Conservation (phyloP, 441 rosid genomes). For the Omphalea diandra region DNA sequence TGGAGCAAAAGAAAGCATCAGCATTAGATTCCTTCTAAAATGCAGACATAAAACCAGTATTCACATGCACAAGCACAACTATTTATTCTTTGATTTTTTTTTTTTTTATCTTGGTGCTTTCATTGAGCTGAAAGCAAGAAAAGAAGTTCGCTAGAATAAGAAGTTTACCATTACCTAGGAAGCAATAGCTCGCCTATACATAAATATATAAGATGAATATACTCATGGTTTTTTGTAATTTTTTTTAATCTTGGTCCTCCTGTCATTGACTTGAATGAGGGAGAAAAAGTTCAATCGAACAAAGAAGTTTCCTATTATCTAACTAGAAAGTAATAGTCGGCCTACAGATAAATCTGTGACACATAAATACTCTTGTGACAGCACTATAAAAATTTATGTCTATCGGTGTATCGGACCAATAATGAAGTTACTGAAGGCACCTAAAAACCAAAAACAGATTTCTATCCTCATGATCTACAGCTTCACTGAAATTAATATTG, state of each 20-base stretch:
- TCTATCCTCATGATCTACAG: not conserved
- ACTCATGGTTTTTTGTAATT: too few species aligned
- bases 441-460: slow-evolving; percentile 5
- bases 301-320: too few species aligned
- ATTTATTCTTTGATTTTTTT: not conserved
- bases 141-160: not conserved
- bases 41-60: not conserved
- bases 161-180: not conserved
- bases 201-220: too few species aligned
- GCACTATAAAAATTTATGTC: not conserved
- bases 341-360: not conserved
- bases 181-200: too few species aligned
- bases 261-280: too few species aligned
- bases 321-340: not conserved
- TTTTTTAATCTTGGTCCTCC: too few species aligned
- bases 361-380: not conserved
- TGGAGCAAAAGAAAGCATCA: slow-evolving; percentile 16
- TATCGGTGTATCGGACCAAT: not conserved
- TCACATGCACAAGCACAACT: not conserved
- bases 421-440: not conserved
- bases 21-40: slow-evolving; percentile 11
- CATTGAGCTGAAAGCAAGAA: not conserved
- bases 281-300: too few species aligned
- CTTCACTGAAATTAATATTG: not conserved
- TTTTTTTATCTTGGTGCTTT: too few species aligned